Conservation (phyloP, 1,284 basidiomycete species). For the Papiliotrema fonsecae region DNA sequence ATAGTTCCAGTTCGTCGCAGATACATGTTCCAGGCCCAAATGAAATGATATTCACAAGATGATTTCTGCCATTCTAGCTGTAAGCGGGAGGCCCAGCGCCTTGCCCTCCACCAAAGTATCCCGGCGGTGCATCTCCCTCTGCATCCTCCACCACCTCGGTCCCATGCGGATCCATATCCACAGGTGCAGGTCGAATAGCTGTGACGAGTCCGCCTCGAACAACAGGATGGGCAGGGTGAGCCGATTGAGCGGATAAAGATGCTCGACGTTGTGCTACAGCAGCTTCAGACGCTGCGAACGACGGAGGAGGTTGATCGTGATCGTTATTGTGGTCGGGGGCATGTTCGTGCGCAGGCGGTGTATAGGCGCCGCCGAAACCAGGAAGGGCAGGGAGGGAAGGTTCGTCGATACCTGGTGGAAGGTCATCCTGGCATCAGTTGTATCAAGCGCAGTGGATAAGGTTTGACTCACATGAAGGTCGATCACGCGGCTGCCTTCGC, state of each 20-base stretch:
- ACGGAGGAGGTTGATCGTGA: slow-evolving; percentile 22
- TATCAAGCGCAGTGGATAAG: not conserved
- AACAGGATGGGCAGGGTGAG: not conserved
- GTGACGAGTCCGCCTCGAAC: not conserved
- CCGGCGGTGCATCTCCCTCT: slow-evolving; percentile 28
- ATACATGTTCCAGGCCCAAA: no score
- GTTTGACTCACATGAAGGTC: slow-evolving; percentile 35
- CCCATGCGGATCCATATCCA: not conserved
- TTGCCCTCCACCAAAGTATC: slow-evolving; percentile 23
- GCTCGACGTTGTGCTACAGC: slow-evolving; percentile 23
- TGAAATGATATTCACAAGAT: no score
- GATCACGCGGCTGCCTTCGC: slow-evolving; percentile 44
- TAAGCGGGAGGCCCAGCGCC: slow-evolving; percentile 26
- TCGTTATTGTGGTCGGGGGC: no score
- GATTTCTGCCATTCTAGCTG: no score
- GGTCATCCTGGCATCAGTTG: slow-evolving; percentile 35
- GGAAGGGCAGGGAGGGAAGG: slow-evolving; percentile 47
- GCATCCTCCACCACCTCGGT: not conserved
- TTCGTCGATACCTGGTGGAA: slow-evolving; percentile 48
- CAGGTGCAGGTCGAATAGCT: no score
- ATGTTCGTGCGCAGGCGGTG: slow-evolving; percentile 5
- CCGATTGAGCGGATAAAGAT: not conserved
- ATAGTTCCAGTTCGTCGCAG: no score
- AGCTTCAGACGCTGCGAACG: slow-evolving; percentile 33
- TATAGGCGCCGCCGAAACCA: slow-evolving; percentile 11